These are phyloP conservation scores for Botrytis galanthina DNA, from an alignment of 2,329 filamentous ascomycete genomes.

Conservation along the genomic window DNA sequence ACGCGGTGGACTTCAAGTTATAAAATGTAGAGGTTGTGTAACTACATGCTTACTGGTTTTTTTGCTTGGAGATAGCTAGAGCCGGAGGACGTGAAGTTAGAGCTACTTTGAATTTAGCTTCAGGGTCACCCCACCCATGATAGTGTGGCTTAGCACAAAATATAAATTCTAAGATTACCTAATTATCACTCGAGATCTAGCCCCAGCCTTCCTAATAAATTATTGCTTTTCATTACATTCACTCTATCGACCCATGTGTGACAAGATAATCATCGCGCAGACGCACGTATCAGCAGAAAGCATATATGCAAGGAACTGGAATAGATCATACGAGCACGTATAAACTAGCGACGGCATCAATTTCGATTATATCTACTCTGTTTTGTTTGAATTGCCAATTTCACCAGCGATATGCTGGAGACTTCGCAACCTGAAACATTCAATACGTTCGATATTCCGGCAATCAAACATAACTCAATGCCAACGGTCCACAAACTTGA, in stretches of 20 bases:
- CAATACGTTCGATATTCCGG: not conserved
- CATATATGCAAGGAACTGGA: not conserved
- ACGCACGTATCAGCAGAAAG: not conserved
- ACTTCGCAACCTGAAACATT: not conserved
- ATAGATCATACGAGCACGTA: not conserved
- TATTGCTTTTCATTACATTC: too few species aligned
- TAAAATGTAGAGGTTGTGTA: not conserved
- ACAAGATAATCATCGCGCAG: too few species aligned
- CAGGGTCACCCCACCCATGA: too few species aligned
- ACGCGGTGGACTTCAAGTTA: not conserved
- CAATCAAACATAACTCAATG: not conserved
- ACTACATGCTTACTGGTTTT: not conserved
- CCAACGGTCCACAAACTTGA: conserved; percentile 10
- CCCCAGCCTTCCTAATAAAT: too few species aligned
- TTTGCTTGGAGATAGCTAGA: not conserved
- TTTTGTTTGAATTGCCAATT: not conserved
- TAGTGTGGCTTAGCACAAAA: too few species aligned
- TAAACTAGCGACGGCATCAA: not conserved
- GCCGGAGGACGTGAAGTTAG: not conserved
- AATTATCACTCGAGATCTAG: not conserved
- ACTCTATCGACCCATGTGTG: too few species aligned
- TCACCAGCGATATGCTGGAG: not conserved
- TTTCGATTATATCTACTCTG: not conserved
- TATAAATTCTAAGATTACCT: too few species aligned
- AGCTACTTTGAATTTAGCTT: not conserved